Evolutionary conservation across 2,329 filamentous ascomycete species (phyloP), one percentile per base, ranked within the genome.

Genomic region (Diplodia corticola): DNA sequence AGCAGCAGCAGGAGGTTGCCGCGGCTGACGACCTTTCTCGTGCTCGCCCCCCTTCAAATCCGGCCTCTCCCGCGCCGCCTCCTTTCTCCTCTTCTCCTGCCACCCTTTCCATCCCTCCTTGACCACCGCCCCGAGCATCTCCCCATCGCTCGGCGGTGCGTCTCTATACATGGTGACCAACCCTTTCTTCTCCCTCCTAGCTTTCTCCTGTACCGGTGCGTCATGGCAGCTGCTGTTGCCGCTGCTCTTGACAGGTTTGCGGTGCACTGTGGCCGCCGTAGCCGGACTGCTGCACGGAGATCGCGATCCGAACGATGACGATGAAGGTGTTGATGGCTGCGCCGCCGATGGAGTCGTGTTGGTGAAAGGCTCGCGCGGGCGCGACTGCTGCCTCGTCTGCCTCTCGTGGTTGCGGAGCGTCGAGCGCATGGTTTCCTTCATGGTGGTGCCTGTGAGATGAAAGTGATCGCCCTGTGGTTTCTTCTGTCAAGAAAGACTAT

Each of bases 401-500:
- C 22, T 46, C 37, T 46, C 37, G 44, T 49, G 40, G 24, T 33
- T 46, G 10, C 44, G 57, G n/a, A 61, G 44, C 13, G 57, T 49
- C 22, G 30, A 12, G 40, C 44, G 40, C 57, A 61, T 61, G 26
- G 57, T 61, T 17, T 61, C 57, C 17, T 35, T 61, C 57, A 61
- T 61, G 44, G 5, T 49, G 12, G 37, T 15, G 30, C 4, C 15
- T 28, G 9, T 35, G 15, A n/a, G n/a, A 13, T 12, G 4, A 24
- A n/a, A 26, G 7, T 59, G 22, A 46, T 30, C 4, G 57, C 6
- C 24, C 15, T 37, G 24, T 59, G 24, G 6, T 59, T 24, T 20
- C 37, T 44, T 44, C 37, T 44, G n/a, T 9, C 17, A 6, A 44
- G 9, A 0, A 6, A 44, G 5, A 44, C 37, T 12, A 17, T 17